These are phyloP conservation scores for Colletotrichum sp. DNA, from an alignment of 2,329 filamentous ascomycete genomes.

Conservation along the genomic window DNA sequence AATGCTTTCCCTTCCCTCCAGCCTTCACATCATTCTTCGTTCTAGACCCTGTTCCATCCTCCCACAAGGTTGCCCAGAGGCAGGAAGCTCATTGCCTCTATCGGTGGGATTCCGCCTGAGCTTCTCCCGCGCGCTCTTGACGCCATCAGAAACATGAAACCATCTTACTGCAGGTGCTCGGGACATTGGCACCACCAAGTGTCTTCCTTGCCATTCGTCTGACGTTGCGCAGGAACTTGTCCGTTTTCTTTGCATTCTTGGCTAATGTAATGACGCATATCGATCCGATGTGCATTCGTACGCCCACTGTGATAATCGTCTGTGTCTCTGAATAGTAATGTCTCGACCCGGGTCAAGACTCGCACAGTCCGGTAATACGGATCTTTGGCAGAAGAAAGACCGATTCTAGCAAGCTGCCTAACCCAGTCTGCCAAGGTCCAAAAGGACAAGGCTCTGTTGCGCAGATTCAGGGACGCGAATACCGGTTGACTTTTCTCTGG, in stretches of 20 bases:
- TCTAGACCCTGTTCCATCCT: background rate
- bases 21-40: background rate
- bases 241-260: background rate
- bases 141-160: constrained; percentile 19
- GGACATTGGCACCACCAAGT: background rate
- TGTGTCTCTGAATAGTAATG: background rate
- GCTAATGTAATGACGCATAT: constrained; percentile 4
- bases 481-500: background rate
- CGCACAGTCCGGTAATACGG: background rate
- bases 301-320: background rate
- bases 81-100: background rate
- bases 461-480: background rate
- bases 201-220: background rate
- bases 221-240: background rate
- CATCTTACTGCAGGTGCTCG: constrained; percentile 7
- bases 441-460: background rate
- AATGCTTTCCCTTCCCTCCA: background rate
- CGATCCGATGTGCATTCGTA: background rate
- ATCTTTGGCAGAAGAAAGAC: background rate
- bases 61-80: background rate
- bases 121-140: constrained; percentile 8
- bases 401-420: background rate
- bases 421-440: background rate
- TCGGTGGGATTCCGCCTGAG: background rate
- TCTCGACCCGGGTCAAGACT: background rate